A percentile compares a stretch with the other conserved stretches of the same genome.
phyloP scores from a whole-genome alignment of 208 protist species.

The Strigomonas culicis region DNA sequence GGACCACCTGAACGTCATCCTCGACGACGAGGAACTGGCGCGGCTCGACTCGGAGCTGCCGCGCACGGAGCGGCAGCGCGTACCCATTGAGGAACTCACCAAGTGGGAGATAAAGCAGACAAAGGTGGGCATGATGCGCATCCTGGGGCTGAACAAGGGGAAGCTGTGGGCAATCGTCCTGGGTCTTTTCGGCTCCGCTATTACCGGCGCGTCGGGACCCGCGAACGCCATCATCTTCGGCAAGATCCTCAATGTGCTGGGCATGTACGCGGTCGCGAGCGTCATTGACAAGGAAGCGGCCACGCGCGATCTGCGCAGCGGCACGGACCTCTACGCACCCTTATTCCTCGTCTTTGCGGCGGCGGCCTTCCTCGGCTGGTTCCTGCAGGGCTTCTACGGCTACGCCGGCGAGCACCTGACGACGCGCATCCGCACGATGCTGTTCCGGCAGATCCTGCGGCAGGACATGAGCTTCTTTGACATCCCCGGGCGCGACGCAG shows the following conservation, averaged over 20 bases:
- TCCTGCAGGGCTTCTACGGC: conserved; percentile 61
- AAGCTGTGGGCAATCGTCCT: conserved; percentile 33
- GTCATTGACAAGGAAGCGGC: conserved; percentile 20
- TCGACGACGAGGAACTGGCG: conserved; percentile 42
- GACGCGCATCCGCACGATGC: conserved; percentile 48
- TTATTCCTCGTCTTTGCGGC: conserved; percentile 47
- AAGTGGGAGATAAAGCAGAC: conserved; percentile 49
- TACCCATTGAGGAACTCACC: conserved; percentile 52
- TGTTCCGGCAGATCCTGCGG: conserved; percentile 67
- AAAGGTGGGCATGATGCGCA: conserved; percentile 32
- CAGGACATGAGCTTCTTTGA: conserved; percentile 89
- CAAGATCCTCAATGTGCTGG: conserved; percentile 35
- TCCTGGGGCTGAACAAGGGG: conserved; percentile 38
- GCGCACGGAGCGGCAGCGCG: conserved; percentile 44
- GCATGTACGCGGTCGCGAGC: conserved; percentile 24
- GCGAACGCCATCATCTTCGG: conserved; percentile 46
- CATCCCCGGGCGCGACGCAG: conserved; percentile 59
- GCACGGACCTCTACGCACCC: conserved; percentile 39
- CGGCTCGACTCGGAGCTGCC: conserved; percentile 40
- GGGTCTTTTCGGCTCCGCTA: conserved; percentile 46
- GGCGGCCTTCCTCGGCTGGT: conserved; percentile 32
- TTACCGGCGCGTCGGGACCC: conserved; percentile 34
- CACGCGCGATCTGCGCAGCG: conserved; percentile 19
- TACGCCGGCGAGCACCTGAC: conserved; percentile 73
- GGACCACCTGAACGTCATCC: conserved; percentile 24